phyloP scores from a whole-genome alignment of 1,284 basidiomycete genomes.

The Trametes versicolor region DNA sequence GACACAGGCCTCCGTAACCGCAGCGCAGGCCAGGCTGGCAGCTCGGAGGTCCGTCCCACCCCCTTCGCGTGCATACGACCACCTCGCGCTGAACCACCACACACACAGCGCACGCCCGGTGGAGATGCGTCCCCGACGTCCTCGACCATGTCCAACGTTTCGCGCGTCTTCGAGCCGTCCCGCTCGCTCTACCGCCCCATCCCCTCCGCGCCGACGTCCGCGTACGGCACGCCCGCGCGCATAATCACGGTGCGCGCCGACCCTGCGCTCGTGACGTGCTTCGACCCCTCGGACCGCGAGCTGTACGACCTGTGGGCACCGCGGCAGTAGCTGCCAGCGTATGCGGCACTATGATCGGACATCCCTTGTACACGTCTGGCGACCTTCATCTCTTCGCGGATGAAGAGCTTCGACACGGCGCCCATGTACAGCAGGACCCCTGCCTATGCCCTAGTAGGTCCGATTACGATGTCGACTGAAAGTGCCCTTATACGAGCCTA shows the following conservation, averaged over 20 bases:
- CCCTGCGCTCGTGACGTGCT: conserved; percentile 71
- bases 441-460: no score
- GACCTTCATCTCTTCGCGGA: background rate
- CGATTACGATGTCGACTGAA: no score
- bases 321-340: conserved; percentile 39
- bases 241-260: conserved; percentile 66
- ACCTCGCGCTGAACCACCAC: background rate
- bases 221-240: conserved; percentile 45
- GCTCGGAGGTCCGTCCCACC: conserved; percentile 17
- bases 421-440: background rate
- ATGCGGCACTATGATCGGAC: background rate
- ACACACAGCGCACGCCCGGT: conserved; percentile 9
- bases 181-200: conserved; percentile 28
- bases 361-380: background rate
- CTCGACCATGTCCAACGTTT: conserved; percentile 35
- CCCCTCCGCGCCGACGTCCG: conserved; percentile 33
- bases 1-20: conserved; percentile 29
- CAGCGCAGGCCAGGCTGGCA: conserved; percentile 9
- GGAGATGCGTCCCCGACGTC: conserved; percentile 37
- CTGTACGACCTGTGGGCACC: conserved; percentile 80
- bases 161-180: conserved; percentile 29
- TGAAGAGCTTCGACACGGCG: background rate
- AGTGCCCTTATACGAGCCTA: no score
- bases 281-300: conserved; percentile 76
- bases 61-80: background rate